Evolutionary conservation across 208 protist species (phyloP), one percentile per base, ranked within the genome.

Genomic region (Wallacemonas sp.): DNA sequence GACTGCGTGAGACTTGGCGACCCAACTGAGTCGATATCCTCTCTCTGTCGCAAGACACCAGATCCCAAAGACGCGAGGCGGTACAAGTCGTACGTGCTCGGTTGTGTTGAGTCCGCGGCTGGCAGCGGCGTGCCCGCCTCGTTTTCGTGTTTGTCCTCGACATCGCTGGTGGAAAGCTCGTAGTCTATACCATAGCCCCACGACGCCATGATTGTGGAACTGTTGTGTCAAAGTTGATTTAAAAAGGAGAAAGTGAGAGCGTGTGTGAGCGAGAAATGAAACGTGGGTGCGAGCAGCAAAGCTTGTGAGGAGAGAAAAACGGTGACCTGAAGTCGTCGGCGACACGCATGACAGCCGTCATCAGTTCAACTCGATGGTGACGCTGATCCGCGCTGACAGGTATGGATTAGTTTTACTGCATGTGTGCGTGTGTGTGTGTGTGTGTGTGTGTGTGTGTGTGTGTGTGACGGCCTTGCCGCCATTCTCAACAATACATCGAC

Each of bases 151-250:
- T 41, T 33, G 17, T 58, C 30, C 4, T 38, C 52, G 2, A 16
- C 29, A 41, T 58, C 52, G 23, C 52, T 58, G 2, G 29, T 19
- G n/a, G 36, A 58, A 4, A 27, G 23, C 4, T 24, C 12, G 19
- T 58, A 39, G 29, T 58, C 30, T 29, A 58, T 41, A 16, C 52
- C 52, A 21, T 58, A 58, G 32, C 32, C 38, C 52, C 52, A 58
- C 16, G 52, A 58, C n/a, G 52, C 14, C 52, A 58, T 58, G 24
- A 9, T 8, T 39, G 19, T 24, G 44, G 9, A 9, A 23, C 17
- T 49, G 9, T 26, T 41, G 9, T 41, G n/a, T n/a, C n/a, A n/a
- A n/a, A n/a, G n/a, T n/a, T n/a, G n/a, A n/a, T n/a, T n/a, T n/a
- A n/a, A n/a, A n/a, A n/a, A n/a, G n/a, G n/a, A n/a, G n/a, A n/a